These are phyloP conservation scores for Microbotryum lychnidis-dioicae DNA, from an alignment of 1,284 basidiomycete genomes.

Conservation along the genomic window DNA sequence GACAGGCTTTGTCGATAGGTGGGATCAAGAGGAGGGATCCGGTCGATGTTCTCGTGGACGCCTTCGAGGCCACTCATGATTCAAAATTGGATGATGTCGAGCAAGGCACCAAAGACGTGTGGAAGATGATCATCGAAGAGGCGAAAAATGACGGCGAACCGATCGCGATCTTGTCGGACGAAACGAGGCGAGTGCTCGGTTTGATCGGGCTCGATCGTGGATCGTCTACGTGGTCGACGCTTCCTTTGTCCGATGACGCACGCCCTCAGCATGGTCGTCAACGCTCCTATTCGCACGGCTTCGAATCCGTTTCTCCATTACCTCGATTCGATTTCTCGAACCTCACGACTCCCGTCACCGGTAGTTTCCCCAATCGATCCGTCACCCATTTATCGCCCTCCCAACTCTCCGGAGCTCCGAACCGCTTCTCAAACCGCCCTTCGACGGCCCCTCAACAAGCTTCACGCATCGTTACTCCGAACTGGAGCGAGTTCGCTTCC, in stretches of 20 bases:
- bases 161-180: constrained; percentile 14
- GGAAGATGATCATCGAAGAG: neutral
- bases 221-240: neutral
- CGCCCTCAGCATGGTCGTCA: neutral
- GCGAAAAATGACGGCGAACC: neutral
- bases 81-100: neutral
- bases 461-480: neutral
- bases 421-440: neutral
- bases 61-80: neutral
- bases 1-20: neutral
- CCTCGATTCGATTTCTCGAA: neutral
- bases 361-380: constrained; percentile 1
- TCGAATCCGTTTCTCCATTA: neutral
- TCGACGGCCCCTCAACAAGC: neutral
- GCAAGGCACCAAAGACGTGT: neutral
- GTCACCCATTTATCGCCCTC: constrained; percentile 6
- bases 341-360: neutral
- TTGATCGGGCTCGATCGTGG: constrained; percentile 10
- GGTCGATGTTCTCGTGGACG: neutral
- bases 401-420: neutral
- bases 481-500: constrained; percentile 20
- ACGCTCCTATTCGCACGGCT: neutral
- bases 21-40: constrained; percentile 7
- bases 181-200: constrained; percentile 10
- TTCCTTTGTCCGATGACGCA: neutral